A percentile compares a stretch with the other conserved stretches of the same genome.
Evolutionary conservation across 371 early-diverging fungal species (phyloP).

Genomic region (Lichtheimia ornata): DNA sequence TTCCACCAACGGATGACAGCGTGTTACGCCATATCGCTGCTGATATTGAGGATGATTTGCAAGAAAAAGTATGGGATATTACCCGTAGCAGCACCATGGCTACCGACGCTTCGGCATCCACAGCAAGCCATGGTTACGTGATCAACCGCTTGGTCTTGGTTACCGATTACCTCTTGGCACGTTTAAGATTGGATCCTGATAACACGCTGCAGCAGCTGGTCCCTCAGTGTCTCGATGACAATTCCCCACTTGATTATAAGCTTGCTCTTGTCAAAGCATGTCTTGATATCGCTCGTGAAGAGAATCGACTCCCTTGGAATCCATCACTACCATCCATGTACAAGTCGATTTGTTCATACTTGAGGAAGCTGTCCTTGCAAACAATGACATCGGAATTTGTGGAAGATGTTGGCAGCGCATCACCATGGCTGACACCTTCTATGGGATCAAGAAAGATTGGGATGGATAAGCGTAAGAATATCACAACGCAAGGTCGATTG

Average conservation of each 20-base stretch:
- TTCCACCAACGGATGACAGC: constrained; percentile 64
- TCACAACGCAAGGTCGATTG: constrained; percentile 42
- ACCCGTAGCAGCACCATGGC: constrained; percentile 28
- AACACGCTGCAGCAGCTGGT: constrained; percentile 61
- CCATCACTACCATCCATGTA: constrained; percentile 68
- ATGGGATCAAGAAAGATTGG: neutral
- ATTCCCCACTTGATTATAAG: constrained; percentile 64
- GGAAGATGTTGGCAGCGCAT: constrained; percentile 4
- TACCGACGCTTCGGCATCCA: constrained; percentile 40
- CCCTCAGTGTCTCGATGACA: constrained; percentile 66
- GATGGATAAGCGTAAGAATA: constrained; percentile 19
- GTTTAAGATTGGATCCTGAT: constrained; percentile 70
- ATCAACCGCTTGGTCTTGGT: constrained; percentile 57
- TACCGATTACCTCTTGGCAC: constrained; percentile 71
- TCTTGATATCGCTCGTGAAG: constrained; percentile 71
- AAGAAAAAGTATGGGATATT: constrained; percentile 72
- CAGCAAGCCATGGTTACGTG: constrained; percentile 38
- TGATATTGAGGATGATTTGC: constrained; percentile 74
- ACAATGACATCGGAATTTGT: constrained; percentile 22
- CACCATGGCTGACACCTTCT: neutral
- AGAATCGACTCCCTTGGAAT: constrained; percentile 69
- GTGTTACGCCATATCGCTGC: constrained; percentile 69
- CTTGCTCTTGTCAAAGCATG: constrained; percentile 76
- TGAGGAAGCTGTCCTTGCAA: constrained; percentile 68
- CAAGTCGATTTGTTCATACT: constrained; percentile 59